Base-by-base conservation (phyloP, 139 green algal species). In the Chlamydomonas sphaeroides region DNA sequence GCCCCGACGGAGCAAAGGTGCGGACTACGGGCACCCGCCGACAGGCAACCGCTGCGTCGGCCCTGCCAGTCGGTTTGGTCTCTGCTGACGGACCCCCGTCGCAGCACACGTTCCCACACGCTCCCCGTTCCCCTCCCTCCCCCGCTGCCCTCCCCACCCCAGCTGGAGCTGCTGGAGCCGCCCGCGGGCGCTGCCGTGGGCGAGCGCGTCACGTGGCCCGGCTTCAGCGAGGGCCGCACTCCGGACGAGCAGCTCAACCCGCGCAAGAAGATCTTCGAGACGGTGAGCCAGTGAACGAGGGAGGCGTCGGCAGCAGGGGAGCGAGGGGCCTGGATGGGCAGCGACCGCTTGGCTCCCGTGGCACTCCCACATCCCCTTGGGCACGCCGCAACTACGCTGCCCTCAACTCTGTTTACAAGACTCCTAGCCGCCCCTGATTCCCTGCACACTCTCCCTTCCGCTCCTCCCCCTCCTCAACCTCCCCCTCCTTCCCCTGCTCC, bases 241-340 rank as follows among this genome's bases (percentile, higher is more conserved):
- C 89, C 95, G 23, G 94, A 98, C 87, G 88, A 91, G 78, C 75
- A 92, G 85, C 87, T 98, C 36, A 94, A 96, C 71, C 92, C 93
- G 10, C 94, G 94, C 79, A 96, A 97, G 85, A 96, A 96, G 79
- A 75, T 96, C 25, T 94, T 94, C 75, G 94, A 98, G 83, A 83
- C 78, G 67, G 92, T 95, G 63, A 38, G 59, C 30, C 18, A 38
- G 65, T n/a, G n/a, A n/a, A n/a, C n/a, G 36, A 18, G 63, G 63
- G 35, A 2, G 35, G 63, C 11, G 33, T 2, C 5, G 35, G 18
- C 48, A 35, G 38, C 14, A 35, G 15, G 38, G 65, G 11, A 21
- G 35, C 35, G 28, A 35, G 33, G 63, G n/a, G 63, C 8, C 8
- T 45, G 5, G 15, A 30, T 17, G n/a, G n/a, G n/a, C n/a, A n/a